phyloP scores from a whole-genome alignment of 495 filamentous ascomycete genomes.

The Talaromyces trachyspermus region DNA sequence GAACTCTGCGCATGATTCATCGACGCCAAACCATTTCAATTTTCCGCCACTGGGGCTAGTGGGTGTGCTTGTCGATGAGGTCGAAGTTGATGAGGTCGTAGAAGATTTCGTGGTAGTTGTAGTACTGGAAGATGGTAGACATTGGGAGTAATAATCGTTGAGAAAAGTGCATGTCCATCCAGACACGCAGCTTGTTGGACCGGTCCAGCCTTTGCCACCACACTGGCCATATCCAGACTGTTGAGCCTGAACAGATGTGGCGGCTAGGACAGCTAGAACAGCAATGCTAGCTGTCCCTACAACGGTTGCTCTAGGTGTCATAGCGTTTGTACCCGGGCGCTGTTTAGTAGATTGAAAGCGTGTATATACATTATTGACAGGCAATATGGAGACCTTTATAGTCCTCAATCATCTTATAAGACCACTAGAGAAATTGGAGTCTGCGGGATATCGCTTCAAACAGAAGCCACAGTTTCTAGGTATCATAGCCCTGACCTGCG shows the following conservation, averaged over 20 bases:
- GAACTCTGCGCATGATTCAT: conserved; percentile 24
- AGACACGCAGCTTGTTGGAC: conserved; percentile 36
- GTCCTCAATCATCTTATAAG: too few species aligned
- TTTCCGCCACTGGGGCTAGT: neutral
- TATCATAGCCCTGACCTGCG: too few species aligned
- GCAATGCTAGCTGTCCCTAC: neutral
- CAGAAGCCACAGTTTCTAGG: too few species aligned
- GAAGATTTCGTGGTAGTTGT: neutral
- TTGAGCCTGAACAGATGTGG: neutral
- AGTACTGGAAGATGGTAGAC: conserved; percentile 10
- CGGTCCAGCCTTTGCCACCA: conserved; percentile 41
- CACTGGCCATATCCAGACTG: conserved; percentile 28
- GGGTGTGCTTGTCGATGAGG: neutral
- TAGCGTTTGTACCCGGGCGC: too few species aligned
- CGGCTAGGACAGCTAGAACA: neutral
- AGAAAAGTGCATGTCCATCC: conserved; percentile 35
- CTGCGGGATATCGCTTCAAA: too few species aligned
- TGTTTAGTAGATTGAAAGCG: too few species aligned
- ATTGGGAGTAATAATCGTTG: conserved; percentile 47
- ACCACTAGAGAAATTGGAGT: too few species aligned
- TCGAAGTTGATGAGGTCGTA: neutral
- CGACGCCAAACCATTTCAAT: conserved; percentile 22
- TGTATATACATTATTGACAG: too few species aligned
- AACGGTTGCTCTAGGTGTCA: neutral
- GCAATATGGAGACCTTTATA: too few species aligned